These are phyloP conservation scores for Calonectria henricotiae DNA, from an alignment of 2,329 filamentous ascomycete genomes.

Conservation along the genomic window DNA sequence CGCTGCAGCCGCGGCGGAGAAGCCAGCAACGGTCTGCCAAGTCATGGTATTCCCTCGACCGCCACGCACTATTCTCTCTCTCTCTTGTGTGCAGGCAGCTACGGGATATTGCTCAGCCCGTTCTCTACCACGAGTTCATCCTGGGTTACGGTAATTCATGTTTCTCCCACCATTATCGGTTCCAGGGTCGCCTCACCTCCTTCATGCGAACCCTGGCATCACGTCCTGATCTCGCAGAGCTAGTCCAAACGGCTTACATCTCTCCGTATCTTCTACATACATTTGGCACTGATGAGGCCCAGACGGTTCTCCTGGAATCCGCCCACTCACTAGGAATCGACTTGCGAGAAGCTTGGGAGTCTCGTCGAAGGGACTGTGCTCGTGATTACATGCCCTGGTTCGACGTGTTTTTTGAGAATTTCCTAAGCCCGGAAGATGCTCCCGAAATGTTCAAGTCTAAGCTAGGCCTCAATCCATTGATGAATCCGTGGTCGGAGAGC, in stretches of 20 bases:
- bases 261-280: neutral
- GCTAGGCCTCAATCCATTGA: neutral
- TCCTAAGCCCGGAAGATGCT: neutral
- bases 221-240: slow-evolving; percentile 26
- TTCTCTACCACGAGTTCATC: slow-evolving; percentile 34
- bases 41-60: slow-evolving; percentile 32
- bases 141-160: slow-evolving; percentile 31
- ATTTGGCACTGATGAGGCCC: neutral
- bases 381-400: slow-evolving; percentile 12
- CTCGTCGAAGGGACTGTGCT: neutral
- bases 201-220: slow-evolving; percentile 28
- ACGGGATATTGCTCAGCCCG: slow-evolving; percentile 27
- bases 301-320: slow-evolving; percentile 13
- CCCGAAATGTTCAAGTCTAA: neutral
- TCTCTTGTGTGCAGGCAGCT: slow-evolving; percentile 25
- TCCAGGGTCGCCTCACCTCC: slow-evolving; percentile 31
- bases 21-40: slow-evolving; percentile 12
- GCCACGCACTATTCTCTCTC: slow-evolving; percentile 29
- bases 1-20: slow-evolving; percentile 6
- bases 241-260: slow-evolving; percentile 24
- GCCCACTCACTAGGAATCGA: slow-evolving; percentile 28
- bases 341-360: slow-evolving; percentile 23
- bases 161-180: slow-evolving; percentile 22
- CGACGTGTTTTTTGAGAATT: neutral
- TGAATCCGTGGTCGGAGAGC: neutral